Percentiles rank a stretch among this genome's conserved stretches.
These are phyloP conservation scores for Uncinocarpus reesii DNA, from an alignment of 2,329 filamentous ascomycete genomes.

Conservation along the genomic window DNA sequence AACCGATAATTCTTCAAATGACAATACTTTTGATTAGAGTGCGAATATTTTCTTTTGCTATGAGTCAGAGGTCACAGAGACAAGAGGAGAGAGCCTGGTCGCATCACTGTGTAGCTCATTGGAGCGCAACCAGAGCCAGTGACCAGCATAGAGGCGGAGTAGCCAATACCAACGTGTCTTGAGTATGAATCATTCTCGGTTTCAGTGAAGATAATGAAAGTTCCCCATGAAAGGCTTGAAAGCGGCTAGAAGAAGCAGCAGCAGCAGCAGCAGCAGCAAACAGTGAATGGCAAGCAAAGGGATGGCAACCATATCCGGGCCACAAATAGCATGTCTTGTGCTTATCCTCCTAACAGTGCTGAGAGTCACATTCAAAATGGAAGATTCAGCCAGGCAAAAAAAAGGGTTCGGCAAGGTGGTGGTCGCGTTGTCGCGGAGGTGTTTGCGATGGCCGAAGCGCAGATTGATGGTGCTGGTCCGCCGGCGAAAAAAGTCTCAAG, in stretches of 20 bases:
- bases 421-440: background rate
- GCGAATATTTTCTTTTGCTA: no score
- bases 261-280: background rate
- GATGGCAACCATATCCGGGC: background rate
- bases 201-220: background rate
- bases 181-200: constrained; percentile 5
- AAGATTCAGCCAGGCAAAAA: background rate
- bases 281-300: background rate
- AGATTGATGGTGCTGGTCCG: background rate
- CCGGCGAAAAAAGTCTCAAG: constrained; percentile 1
- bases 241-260: background rate
- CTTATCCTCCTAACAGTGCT: background rate
- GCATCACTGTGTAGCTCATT: background rate
- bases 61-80: no score
- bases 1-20: background rate
- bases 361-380: background rate
- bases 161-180: constrained; percentile 4
- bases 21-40: background rate
- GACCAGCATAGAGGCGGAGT: constrained; percentile 1
- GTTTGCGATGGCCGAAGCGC: background rate
- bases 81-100: no score
- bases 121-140: background rate
- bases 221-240: background rate
- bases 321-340: background rate
- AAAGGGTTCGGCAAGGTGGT: background rate